Evolutionary conservation across 441 rosid genomes (phyloP), one percentile per base, ranked within the genome.

Genomic region (Gossypium lobatum): DNA sequence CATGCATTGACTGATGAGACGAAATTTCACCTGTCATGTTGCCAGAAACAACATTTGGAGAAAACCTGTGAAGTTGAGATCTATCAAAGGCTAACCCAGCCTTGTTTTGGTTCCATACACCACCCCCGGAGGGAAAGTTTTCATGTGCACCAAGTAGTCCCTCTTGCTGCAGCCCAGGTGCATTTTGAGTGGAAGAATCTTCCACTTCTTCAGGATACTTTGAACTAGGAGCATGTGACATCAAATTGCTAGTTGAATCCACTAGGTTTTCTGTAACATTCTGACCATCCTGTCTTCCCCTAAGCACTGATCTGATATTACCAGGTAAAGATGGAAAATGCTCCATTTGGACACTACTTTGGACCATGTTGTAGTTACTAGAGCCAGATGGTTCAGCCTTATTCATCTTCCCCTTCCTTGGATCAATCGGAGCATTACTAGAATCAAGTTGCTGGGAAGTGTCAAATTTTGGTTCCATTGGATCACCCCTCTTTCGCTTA

Each of bases 401-500:
- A 84, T 79, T 86, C 77, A 84, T 69, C 83, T 90, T 93, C 60
- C 90, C 91, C 77, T 85, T 86, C 79, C 92, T 81, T 67, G 78
- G 81, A 76, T 84, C 82, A 71, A 73, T 82, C 16, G 77, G 77
- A 75, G 80, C 42, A 54, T 77, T 82, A 42, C 67, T 74, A 62
- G 83, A 64, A 74, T 90, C 93, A 73, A 70, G 77, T 73, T 86
- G 88, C 73, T 83, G 93, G 75, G 83, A 53, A 55, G 81, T 86
- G 26, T 89, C 96, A 50, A 68, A 59, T 78, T 85, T 86, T 59
- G 80, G 64, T 76, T 93, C 97, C 39, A 78, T 68, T 20, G 81
- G 77, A 77, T 90, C 96, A 69, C 86, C 90, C 78, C 98, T 85
- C 85, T 89, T 93, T 79, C 98, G 87, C 92, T 90, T 93, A 37